These are phyloP conservation scores for Leccinum sublutescens DNA, from an alignment of 768 basidiomycete species.

Conservation along the genomic window DNA sequence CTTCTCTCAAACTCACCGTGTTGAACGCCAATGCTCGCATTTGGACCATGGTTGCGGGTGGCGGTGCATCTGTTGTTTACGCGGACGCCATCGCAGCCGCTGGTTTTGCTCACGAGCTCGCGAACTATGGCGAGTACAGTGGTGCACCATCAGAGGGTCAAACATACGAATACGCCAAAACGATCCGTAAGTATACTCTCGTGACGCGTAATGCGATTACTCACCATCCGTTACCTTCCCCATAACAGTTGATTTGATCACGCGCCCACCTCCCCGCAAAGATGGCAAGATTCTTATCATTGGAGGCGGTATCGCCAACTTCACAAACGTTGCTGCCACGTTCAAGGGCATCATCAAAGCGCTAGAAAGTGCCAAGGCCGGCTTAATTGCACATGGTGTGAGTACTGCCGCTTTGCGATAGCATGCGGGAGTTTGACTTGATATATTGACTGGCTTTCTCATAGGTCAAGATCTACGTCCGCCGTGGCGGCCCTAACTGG, in stretches of 20 bases:
- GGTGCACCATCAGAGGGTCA: conserved; percentile 98
- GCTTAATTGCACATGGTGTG: conserved; percentile 56
- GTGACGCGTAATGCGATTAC: neutral
- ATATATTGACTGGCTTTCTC: conserved; percentile 36
- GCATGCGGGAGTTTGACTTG: neutral
- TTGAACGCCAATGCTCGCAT: conserved; percentile 92
- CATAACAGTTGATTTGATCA: conserved; percentile 86
- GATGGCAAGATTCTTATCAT: conserved; percentile 99
- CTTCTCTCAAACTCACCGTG: conserved; percentile 97
- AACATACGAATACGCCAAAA: conserved; percentile 99
- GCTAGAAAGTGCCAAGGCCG: conserved; percentile 87
- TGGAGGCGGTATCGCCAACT: conserved; percentile 99
- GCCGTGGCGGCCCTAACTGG: conserved; percentile 99
- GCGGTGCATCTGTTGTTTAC: conserved; percentile 75
- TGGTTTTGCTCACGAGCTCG: conserved; percentile 95
- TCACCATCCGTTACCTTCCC: neutral
- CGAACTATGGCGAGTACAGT: conserved; percentile 99
- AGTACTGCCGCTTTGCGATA: neutral
- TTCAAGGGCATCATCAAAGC: conserved; percentile 99
- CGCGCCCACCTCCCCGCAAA: conserved; percentile 76
- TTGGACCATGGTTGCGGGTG: conserved; percentile 99
- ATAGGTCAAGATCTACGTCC: conserved; percentile 91
- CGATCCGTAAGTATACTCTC: conserved; percentile 66
- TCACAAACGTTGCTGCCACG: conserved; percentile 98
- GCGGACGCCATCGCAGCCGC: conserved; percentile 84